A percentile compares a stretch with the other conserved stretches of the same genome.
Evolutionary conservation across 73 alveolate species (phyloP).

Genomic region (Paramecium biaurelia): DNA sequence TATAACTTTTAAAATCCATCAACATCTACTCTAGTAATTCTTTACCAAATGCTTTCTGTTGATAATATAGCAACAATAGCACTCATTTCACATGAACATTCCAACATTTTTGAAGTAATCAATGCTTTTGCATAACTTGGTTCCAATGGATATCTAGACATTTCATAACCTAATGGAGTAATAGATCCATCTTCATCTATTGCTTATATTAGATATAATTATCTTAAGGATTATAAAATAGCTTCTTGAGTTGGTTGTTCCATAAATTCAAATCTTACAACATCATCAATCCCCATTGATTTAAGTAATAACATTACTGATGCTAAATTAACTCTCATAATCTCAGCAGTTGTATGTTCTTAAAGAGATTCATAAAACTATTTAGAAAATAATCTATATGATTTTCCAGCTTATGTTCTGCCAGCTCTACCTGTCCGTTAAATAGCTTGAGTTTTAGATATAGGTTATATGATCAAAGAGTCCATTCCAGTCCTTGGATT

Average conservation of each 20-base stretch:
- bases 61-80: constrained; percentile 85
- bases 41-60: constrained; percentile 85
- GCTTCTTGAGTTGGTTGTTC: constrained; percentile 87
- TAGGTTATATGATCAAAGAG: constrained; percentile 83
- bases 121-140: constrained; percentile 89
- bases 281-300: constrained; percentile 89
- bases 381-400: constrained; percentile 92
- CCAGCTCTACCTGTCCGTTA: constrained; percentile 99
- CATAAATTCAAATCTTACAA: constrained; percentile 86
- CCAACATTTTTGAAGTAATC: constrained; percentile 64
- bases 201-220: constrained; percentile 85
- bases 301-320: constrained; percentile 73
- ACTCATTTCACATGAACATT: constrained; percentile 56
- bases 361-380: constrained; percentile 80
- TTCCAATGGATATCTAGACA: constrained; percentile 90
- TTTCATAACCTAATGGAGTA: constrained; percentile 83
- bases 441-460: constrained; percentile 92
- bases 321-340: constrained; percentile 81
- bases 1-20: constrained; percentile 48
- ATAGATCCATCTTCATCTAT: constrained; percentile 81
- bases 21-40: constrained; percentile 77
- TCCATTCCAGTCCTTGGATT: constrained; percentile 96
- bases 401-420: constrained; percentile 95
- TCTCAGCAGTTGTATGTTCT: constrained; percentile 82
- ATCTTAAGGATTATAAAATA: constrained; percentile 78